Conservation (phyloP, 2,329 filamentous ascomycete genomes). For the Phoma sp. region DNA sequence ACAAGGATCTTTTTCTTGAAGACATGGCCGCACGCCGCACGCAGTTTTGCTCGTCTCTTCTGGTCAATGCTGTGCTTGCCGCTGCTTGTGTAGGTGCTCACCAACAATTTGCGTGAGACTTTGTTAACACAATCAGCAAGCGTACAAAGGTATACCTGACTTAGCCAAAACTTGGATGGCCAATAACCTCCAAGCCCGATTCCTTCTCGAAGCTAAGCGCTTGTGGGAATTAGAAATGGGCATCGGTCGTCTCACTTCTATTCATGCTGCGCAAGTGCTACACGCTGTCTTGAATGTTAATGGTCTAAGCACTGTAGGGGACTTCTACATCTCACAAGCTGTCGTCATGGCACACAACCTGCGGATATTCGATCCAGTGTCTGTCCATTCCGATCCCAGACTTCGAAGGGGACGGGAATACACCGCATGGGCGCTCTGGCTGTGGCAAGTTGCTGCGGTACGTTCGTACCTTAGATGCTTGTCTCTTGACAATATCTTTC, state of each 20-base stretch:
- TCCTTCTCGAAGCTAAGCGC: slow-evolving; percentile 29
- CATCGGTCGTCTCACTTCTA: slow-evolving; percentile 18
- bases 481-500: background rate
- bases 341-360: slow-evolving; percentile 22
- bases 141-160: slow-evolving; percentile 9
- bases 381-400: background rate
- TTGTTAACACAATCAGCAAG: slow-evolving; percentile 14
- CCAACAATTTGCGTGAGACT: background rate
- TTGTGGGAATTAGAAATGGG: slow-evolving; percentile 27
- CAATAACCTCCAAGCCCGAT: slow-evolving; percentile 22
- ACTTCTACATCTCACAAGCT: slow-evolving; percentile 20
- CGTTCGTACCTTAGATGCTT: background rate
- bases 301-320: slow-evolving; percentile 15
- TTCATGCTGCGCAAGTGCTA: slow-evolving; percentile 23
- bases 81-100: slow-evolving; percentile 25
- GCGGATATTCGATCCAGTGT: slow-evolving; percentile 14
- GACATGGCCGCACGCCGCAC: slow-evolving; percentile 20
- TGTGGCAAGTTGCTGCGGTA: slow-evolving; percentile 8
- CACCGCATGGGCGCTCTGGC: slow-evolving; percentile 20
- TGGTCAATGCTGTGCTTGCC: slow-evolving; percentile 31
- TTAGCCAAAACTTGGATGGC: slow-evolving; percentile 22
- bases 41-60: slow-evolving; percentile 24
- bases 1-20: slow-evolving; percentile 28
- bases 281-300: background rate
- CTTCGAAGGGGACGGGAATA: slow-evolving; percentile 7